A percentile compares a stretch with the other conserved stretches of the same genome.
Evolutionary conservation across 75 land plant species (phyloP).

Genomic region (Adiantum capillusveneris): DNA sequence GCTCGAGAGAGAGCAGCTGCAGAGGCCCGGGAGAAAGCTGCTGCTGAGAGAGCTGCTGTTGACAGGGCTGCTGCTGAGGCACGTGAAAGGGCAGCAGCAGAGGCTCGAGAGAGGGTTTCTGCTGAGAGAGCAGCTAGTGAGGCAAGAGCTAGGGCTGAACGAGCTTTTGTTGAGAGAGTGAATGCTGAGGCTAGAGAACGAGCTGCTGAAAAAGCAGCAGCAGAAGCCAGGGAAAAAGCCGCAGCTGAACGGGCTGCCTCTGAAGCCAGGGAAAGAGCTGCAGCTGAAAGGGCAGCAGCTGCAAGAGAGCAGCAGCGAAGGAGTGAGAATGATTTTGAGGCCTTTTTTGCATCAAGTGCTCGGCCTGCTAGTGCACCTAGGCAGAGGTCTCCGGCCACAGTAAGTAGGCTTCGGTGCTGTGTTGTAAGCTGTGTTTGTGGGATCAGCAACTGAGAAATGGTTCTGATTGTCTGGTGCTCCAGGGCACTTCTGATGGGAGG

Average conservation of each 20-base stretch:
- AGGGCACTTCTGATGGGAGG: constrained; percentile 34
- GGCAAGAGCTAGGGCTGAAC: constrained; percentile 29
- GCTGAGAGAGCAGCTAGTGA: constrained; percentile 31
- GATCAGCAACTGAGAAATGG: too few relatives aligned
- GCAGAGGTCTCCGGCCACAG: constrained; percentile 27
- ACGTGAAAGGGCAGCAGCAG: constrained; percentile 33
- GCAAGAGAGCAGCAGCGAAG: constrained; percentile 22
- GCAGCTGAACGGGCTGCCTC: constrained; percentile 26
- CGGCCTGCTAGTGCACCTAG: constrained; percentile 34
- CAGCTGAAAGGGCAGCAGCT: constrained; percentile 45
- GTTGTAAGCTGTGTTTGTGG: too few relatives aligned
- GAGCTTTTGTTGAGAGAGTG: constrained; percentile 44
- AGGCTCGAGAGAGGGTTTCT: constrained; percentile 38
- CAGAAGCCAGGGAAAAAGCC: constrained; percentile 56
- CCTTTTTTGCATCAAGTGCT: constrained; percentile 10
- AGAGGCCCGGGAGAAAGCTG: constrained; percentile 51
- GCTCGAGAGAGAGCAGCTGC: constrained; percentile 47
- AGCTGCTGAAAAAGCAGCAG: constrained; percentile 51
- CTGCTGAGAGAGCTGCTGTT: constrained; percentile 49
- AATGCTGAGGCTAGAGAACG: constrained; percentile 49
- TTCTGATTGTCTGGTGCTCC: too few relatives aligned
- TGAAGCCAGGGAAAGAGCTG: constrained; percentile 48
- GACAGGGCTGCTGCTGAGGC: constrained; percentile 60
- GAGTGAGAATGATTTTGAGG: constrained; percentile 16
- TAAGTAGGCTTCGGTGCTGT: too few relatives aligned